These are phyloP conservation scores for Bremia lactucae DNA, from an alignment of 352 stramenopile species.

Conservation along the genomic window DNA sequence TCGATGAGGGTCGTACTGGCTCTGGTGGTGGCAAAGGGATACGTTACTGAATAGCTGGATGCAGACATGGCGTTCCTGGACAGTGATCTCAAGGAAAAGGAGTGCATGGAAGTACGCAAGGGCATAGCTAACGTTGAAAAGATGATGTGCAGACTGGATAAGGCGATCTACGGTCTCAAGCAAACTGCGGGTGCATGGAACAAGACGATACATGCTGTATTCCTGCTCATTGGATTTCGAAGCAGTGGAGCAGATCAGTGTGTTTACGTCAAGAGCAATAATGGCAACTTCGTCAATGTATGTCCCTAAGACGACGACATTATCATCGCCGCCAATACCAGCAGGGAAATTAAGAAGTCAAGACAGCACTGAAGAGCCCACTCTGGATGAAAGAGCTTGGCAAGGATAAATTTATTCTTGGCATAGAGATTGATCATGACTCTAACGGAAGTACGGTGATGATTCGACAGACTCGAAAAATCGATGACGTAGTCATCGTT, in stretches of 20 bases:
- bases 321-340: slow-evolving; percentile 10
- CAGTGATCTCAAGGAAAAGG: neutral
- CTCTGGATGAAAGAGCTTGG: neutral
- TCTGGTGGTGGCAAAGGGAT: neutral
- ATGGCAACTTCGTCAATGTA: slow-evolving; percentile 4
- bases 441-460: neutral
- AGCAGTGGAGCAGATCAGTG: slow-evolving; percentile 10
- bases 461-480: neutral
- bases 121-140: slow-evolving; percentile 7
- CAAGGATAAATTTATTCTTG: neutral
- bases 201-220: too few relatives aligned
- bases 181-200: slow-evolving; percentile 15
- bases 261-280: slow-evolving; percentile 9
- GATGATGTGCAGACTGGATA: too few relatives aligned
- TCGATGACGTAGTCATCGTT: neutral
- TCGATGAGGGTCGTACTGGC: slow-evolving; percentile 4
- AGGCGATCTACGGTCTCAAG: too few relatives aligned
- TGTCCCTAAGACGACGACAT: slow-evolving; percentile 4
- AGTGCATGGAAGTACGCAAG: slow-evolving; percentile 2
- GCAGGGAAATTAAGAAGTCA: slow-evolving; percentile 1
- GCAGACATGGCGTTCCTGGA: slow-evolving; percentile 6
- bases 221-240: slow-evolving; percentile 11
- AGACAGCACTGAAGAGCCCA: slow-evolving; percentile 1
- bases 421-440: too few relatives aligned
- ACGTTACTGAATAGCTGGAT: slow-evolving; percentile 1